Percentiles rank a stretch among this genome's conserved stretches.
Conservation (phyloP, 768 basidiomycete species). For the Suillus tomentosus region DNA sequence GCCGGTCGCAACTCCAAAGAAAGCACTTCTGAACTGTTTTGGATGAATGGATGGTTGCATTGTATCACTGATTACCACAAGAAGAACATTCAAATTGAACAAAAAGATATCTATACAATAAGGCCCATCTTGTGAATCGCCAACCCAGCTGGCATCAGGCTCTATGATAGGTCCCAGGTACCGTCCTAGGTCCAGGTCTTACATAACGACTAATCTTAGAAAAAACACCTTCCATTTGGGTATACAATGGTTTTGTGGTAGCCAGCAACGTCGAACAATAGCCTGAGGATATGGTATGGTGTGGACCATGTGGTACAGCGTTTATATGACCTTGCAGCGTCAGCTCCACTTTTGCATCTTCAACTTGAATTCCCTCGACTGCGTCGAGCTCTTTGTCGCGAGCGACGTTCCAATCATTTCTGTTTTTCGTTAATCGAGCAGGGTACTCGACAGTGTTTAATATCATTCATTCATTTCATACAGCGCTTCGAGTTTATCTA, state of each 20-base stretch:
- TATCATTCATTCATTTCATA: neutral
- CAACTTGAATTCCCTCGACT: conserved; percentile 5
- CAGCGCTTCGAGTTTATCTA: conserved; percentile 2
- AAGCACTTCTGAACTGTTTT: neutral
- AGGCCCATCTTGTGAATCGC: neutral
- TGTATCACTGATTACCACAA: neutral
- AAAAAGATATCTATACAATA: neutral
- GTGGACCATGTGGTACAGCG: too few relatives aligned
- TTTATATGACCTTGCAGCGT: neutral
- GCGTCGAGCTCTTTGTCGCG: conserved; percentile 11
- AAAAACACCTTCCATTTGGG: conserved; percentile 2
- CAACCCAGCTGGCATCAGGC: neutral
- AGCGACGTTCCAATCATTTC: conserved; percentile 4
- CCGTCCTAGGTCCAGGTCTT: neutral
- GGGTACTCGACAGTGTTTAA: conserved; percentile 1
- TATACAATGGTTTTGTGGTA: neutral
- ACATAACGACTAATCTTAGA: neutral
- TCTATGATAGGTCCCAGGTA: neutral
- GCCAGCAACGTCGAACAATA: conserved; percentile 1
- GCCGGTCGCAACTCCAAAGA: neutral
- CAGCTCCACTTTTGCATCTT: neutral
- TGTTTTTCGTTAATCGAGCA: conserved; percentile 4
- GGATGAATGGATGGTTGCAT: neutral
- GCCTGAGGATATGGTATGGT: neutral
- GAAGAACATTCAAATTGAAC: neutral